These are phyloP conservation scores for Curvularia eragrostidis DNA, from an alignment of 2,329 filamentous ascomycete genomes.

Conservation along the genomic window DNA sequence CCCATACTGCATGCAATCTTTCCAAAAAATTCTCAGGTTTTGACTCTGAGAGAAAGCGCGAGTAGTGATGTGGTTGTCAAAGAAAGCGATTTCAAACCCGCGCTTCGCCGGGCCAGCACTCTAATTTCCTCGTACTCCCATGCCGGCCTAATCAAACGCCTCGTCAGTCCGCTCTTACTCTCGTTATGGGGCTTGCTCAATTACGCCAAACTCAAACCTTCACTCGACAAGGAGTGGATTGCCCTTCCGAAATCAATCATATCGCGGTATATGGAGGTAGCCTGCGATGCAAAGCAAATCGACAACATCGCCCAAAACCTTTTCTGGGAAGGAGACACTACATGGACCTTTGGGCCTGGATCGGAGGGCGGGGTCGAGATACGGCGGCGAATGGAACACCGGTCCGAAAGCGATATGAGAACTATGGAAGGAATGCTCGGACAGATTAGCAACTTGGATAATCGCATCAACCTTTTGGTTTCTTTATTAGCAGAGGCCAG, in stretches of 20 bases:
- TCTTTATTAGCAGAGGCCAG: constrained; percentile 56
- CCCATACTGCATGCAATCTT: constrained; percentile 64
- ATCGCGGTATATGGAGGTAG: constrained; percentile 61
- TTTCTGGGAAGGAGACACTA: constrained; percentile 59
- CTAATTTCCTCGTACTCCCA: constrained; percentile 70
- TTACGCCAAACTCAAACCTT: constrained; percentile 52
- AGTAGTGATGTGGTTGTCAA: constrained; percentile 58
- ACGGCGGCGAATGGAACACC: constrained; percentile 72
- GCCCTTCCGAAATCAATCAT: constrained; percentile 35
- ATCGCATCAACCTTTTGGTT: constrained; percentile 33
- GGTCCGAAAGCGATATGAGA: constrained; percentile 69
- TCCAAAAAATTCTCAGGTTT: constrained; percentile 40
- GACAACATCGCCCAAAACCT: constrained; percentile 61
- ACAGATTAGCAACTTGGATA: constrained; percentile 40
- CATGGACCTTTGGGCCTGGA: constrained; percentile 63
- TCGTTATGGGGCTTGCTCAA: constrained; percentile 69
- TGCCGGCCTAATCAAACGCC: constrained; percentile 67
- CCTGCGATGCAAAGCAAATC: constrained; percentile 60
- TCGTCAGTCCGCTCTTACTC: constrained; percentile 65
- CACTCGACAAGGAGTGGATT: constrained; percentile 37
- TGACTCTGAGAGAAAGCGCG: constrained; percentile 34
- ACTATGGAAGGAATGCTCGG: constrained; percentile 71
- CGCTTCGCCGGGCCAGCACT: constrained; percentile 63
- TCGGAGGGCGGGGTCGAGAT: constrained; percentile 62
- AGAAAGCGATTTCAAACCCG: constrained; percentile 56